Percentiles rank a stretch among this genome's conserved stretches.
These are phyloP conservation scores for Chamaecyparis obtusa DNA, from an alignment of 75 land plant genomes.

Conservation along the genomic window DNA sequence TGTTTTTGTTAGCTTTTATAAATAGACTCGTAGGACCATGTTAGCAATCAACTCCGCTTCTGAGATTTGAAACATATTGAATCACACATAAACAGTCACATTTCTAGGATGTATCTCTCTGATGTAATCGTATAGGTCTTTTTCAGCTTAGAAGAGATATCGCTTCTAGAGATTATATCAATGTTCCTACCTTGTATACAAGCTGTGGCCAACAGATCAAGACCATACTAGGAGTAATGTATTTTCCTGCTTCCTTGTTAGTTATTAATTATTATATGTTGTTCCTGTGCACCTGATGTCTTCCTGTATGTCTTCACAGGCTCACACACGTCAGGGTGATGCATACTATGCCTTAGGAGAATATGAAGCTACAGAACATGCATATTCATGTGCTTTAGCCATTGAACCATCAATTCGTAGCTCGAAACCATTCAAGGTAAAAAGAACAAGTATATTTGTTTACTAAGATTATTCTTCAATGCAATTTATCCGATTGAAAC, in stretches of 20 bases:
- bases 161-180: not conserved
- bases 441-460: not conserved
- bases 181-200: not conserved
- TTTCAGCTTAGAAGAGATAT: not conserved
- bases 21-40: not conserved
- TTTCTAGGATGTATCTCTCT: not conserved
- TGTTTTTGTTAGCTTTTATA: not conserved
- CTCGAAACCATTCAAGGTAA: constrained; percentile 82
- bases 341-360: constrained; percentile 61
- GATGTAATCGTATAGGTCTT: not conserved
- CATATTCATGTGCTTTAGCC: constrained; percentile 57
- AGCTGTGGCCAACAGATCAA: not conserved
- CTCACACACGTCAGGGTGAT: constrained; percentile 77
- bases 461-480: not conserved
- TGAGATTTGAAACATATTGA: not conserved
- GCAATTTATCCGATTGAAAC: not conserved
- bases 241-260: not conserved
- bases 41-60: not conserved
- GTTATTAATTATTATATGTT: not conserved
- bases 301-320: constrained; percentile 26
- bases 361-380: constrained; percentile 53
- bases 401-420: constrained; percentile 78
- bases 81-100: not conserved
- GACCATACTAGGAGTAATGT: not conserved
- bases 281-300: not conserved